Base-by-base conservation (phyloP, 2,329 filamentous ascomycete genomes). In the Fusarium palustre region DNA sequence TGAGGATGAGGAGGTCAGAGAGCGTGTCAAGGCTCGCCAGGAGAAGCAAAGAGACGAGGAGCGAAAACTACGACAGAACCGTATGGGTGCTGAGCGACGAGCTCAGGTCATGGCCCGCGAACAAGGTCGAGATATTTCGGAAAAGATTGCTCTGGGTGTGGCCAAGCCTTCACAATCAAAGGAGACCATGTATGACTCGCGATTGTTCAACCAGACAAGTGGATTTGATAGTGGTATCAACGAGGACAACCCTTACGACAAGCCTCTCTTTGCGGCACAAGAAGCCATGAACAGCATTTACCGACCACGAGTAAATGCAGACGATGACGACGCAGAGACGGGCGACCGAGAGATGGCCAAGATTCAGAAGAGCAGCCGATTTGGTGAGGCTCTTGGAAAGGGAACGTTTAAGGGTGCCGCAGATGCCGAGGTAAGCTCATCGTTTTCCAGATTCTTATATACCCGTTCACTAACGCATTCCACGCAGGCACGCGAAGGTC, bases 231-330 rank as follows among this genome's bases (percentile, higher is more conserved):
- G 90, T 54, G 96, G 95, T 1, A 94, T 97, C 86, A 99, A 99
- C 79, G 96, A 99, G 79, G 96, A 99, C 79, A 96, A 99, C 76
- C 90, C 91, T 1, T 99, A 98, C 82, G 96, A 98, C 79, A 98
- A 98, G 81, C 96, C 96, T 22, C 84, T 99, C 10, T 99, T 99
- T 78, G 94, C 94, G 1, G 95, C 96, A 16, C 94, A 97, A 78
- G 95, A 98, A 77, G 95, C 93, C 11, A 93, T 97, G 74, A 96
- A 89, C 81, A 95, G 91, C 78, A 98, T 99, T 71, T 99, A 99
- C 80, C 88, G 94, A 34, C 93, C 95, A 2, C 88, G 88, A 24
- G 88, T 91, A 25, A 90, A 91, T 59, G 88, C 91, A 75, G 91
- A 90, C 50, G 92, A 93, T 18, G 91, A 92, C 33, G 91, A 92